phyloP scores from a whole-genome alignment of 2,329 filamentous ascomycete species.

The Ophiostoma triangulosporum region DNA sequence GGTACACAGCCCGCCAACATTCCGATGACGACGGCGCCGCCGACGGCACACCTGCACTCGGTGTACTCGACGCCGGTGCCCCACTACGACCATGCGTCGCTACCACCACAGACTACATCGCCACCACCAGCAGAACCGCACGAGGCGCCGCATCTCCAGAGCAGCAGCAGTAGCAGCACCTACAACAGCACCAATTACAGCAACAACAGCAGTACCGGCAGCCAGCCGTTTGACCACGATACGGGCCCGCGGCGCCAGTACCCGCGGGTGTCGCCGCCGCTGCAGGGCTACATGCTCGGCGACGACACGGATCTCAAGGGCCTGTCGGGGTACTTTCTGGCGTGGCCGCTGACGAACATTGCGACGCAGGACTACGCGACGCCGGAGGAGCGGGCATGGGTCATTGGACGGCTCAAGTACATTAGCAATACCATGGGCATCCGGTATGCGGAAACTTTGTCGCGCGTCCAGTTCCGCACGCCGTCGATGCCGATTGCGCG shows the following conservation, averaged over 20 bases:
- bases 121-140: background rate
- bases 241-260: background rate
- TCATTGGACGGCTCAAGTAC: conserved; percentile 37
- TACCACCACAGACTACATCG: background rate
- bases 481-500: conserved; percentile 49
- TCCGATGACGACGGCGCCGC: background rate
- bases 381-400: conserved; percentile 43
- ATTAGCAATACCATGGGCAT: conserved; percentile 44
- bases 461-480: conserved; percentile 40
- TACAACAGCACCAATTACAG: background rate
- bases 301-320: conserved; percentile 37
- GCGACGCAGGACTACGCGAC: conserved; percentile 45
- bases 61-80: background rate
- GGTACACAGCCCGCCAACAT: background rate
- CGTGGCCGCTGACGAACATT: conserved; percentile 43
- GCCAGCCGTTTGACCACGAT: background rate
- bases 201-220: too few relatives aligned
- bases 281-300: conserved; percentile 34
- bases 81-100: background rate
- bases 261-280: background rate
- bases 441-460: conserved; percentile 42
- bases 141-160: background rate
- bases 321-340: conserved; percentile 44
- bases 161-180: background rate
- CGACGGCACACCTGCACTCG: background rate